Conservation (phyloP, 345 rosid species). For the Pseudoturritis turrita region DNA sequence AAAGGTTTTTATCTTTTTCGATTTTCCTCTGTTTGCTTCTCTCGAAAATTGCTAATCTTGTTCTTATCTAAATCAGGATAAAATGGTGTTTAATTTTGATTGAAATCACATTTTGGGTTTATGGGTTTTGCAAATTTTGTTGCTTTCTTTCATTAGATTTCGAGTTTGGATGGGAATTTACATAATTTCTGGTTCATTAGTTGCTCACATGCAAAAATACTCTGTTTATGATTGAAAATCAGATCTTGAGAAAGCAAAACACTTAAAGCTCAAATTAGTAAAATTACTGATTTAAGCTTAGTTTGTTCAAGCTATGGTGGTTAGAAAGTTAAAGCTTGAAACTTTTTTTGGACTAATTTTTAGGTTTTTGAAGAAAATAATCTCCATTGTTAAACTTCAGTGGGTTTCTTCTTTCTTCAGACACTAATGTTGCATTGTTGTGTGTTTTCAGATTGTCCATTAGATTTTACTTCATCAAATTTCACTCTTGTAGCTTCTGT, state of each 20-base stretch:
- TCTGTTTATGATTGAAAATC: background rate
- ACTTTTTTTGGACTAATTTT: background rate
- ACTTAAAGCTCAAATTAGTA: background rate
- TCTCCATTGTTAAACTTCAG: background rate
- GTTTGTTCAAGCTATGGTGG: background rate
- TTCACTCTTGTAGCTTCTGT: conserved; percentile 71
- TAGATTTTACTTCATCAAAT: conserved; percentile 70
- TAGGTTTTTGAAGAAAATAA: background rate
- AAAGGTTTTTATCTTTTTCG: conserved; percentile 41
- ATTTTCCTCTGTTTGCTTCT: conserved; percentile 17
- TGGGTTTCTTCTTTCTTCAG: background rate
- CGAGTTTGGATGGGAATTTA: background rate
- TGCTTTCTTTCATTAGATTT: background rate
- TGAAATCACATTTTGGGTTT: background rate
- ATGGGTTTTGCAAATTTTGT: conserved; percentile 1
- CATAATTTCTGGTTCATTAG: background rate
- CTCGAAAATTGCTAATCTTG: background rate
- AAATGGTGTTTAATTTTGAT: background rate
- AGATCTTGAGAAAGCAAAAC: conserved; percentile 3
- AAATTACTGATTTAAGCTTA: background rate
- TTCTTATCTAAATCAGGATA: background rate
- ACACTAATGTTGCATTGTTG: conserved; percentile 18
- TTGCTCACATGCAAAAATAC: conserved; percentile 22
- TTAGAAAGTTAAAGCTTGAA: background rate
- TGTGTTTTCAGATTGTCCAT: conserved; percentile 73